These are phyloP conservation scores for Capronia americana DNA, from an alignment of 2,329 filamentous ascomycete genomes.

Conservation along the genomic window DNA sequence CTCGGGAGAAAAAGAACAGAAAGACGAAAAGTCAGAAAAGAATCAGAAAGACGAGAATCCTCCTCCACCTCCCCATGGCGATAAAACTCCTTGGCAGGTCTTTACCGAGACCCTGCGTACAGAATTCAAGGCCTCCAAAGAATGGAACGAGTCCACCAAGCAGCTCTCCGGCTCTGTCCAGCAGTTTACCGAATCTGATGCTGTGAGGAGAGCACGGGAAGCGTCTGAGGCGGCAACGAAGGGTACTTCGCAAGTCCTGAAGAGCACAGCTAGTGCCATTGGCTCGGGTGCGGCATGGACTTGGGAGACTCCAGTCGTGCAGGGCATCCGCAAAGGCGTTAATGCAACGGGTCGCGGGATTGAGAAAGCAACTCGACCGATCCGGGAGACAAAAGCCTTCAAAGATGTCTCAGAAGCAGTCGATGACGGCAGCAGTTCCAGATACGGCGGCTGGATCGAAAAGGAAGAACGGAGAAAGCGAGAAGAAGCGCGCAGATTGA, in stretches of 20 bases:
- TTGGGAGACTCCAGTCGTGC: conserved; percentile 93
- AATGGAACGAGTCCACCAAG: conserved; percentile 99
- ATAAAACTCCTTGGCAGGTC: conserved; percentile 98
- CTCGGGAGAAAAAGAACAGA: conserved; percentile 48
- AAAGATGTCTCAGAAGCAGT: conserved; percentile 93
- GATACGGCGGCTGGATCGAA: conserved; percentile 96
- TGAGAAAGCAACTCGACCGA: conserved; percentile 92
- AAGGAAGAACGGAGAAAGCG: conserved; percentile 88
- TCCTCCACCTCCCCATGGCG: conserved; percentile 88
- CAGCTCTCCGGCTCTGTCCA: conserved; percentile 86
- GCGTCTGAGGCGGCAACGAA: conserved; percentile 88
- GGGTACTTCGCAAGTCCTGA: conserved; percentile 80
- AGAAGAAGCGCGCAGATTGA: conserved; percentile 73
- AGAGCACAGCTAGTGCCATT: conserved; percentile 82
- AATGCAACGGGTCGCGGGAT: conserved; percentile 84
- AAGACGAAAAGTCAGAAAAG: conserved; percentile 52
- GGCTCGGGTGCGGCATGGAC: conserved; percentile 95
- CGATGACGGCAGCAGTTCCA: conserved; percentile 92
- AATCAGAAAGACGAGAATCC: conserved; percentile 63
- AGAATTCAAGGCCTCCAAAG: conserved; percentile 96
- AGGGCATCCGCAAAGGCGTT: conserved; percentile 85
- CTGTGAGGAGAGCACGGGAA: conserved; percentile 80
- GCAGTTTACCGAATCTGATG: conserved; percentile 91
- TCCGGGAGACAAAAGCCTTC: conserved; percentile 92
- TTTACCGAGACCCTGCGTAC: conserved; percentile 94